Evolutionary conservation across 2,329 filamentous ascomycete species (phyloP), one percentile per base, ranked within the genome.

Genomic region (Pseudohalonectria lignicola): DNA sequence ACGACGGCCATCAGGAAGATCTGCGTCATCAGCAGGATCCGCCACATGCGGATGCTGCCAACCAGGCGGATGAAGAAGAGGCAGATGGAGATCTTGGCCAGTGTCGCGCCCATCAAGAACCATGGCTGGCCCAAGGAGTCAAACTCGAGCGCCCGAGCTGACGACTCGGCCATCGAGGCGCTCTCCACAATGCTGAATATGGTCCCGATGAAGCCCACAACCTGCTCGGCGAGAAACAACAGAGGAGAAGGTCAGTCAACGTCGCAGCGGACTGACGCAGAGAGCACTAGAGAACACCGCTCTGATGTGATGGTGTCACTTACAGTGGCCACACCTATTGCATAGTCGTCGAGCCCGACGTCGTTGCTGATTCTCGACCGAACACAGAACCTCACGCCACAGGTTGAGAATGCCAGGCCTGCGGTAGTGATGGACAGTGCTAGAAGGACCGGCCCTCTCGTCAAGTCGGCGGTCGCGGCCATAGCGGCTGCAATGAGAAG

Each of bases 51-150:
- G 6, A 49, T 44, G 21, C 49, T 42, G 15, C 51, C 48, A 16
- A 58, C 45, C 7, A 57, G 47, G 12, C 51, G 46, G 28, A 57
- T 49, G 33, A 62, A 53, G 39, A 55, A 55, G 15, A 63, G 49
- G 36, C 54, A 60, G 30, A 61, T 56, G 23, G 60, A 57, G 18
- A 59, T 54, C 44, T 60, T 57, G 50, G 52, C 53, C 32, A 60
- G 46, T 0, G 58, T 55, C 7, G 53, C 50, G 34, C 50, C 51
- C 47, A 59, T 51, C 38, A 56, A 52, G 25, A 58, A 49, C 56
- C 57, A 60, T 3, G 58, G 57, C 45, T 57, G 55, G 5, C 54
- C 53, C 0, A 61, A 46, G 36, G 55, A 53, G 41, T 57, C 49
- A 44, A 55, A 59, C 36, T 57, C 47, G 15, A 61, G 39, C 16